A percentile compares a stretch with the other conserved stretches of the same genome.
These are phyloP conservation scores for Diplodia sapinea DNA, from an alignment of 2,329 filamentous ascomycete genomes.

Conservation along the genomic window DNA sequence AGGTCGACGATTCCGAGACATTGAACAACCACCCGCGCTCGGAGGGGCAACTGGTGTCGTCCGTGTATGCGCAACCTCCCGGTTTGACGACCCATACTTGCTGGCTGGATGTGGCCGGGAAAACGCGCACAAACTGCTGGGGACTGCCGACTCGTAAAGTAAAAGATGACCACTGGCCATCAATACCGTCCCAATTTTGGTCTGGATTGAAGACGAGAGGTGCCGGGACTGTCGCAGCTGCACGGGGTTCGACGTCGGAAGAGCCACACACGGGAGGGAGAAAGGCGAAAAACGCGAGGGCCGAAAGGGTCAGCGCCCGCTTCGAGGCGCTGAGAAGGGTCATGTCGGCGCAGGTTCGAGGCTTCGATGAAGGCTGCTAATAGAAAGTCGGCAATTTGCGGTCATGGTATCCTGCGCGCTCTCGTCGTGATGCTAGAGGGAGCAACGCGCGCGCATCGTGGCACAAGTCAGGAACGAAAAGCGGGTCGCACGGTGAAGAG, in stretches of 20 bases:
- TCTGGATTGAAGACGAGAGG: conserved; percentile 45
- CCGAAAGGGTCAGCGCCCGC: conserved; percentile 9
- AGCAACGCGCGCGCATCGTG: conserved; percentile 8
- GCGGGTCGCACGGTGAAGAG: background rate
- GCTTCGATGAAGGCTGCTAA: conserved; percentile 9
- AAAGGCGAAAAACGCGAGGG: background rate
- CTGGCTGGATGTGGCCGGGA: conserved; percentile 44
- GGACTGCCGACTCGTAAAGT: conserved; percentile 41
- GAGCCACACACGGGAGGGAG: conserved; percentile 9
- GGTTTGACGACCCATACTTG: conserved; percentile 45
- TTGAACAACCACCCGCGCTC: conserved; percentile 41
- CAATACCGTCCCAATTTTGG: conserved; percentile 46
- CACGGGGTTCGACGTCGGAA: conserved; percentile 11
- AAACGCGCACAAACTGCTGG: conserved; percentile 40
- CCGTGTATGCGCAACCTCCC: conserved; percentile 42
- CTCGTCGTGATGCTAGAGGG: background rate
- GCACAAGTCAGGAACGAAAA: conserved; percentile 12
- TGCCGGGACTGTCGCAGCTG: background rate
- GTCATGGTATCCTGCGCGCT: conserved; percentile 8
- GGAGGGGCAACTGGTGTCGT: conserved; percentile 34
- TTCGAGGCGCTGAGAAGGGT: background rate
- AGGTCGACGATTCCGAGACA: conserved; percentile 43
- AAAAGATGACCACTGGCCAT: conserved; percentile 44
- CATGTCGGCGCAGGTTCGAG: conserved; percentile 8
- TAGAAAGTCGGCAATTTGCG: background rate